Base-by-base conservation (phyloP, 2,329 filamentous ascomycete genomes). In the Monilinia fructigena region DNA sequence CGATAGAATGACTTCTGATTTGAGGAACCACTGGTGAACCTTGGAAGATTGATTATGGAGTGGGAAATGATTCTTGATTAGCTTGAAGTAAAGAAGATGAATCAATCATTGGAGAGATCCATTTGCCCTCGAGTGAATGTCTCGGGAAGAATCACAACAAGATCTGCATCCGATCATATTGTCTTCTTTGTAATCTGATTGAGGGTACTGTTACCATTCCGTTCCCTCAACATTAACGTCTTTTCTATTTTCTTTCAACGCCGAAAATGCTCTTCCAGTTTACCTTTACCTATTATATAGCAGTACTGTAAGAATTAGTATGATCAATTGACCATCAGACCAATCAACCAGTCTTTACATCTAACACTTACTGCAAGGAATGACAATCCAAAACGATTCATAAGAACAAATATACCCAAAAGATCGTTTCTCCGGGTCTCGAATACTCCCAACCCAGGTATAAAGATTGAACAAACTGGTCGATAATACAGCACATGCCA, bases 311-410 rank as follows among this genome's bases (percentile, higher is more conserved):
- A n/a, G 2, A 10, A 6, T 48, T 26, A 60, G 56, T 8, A 35
- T 35, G 5, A 35, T 8, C 31, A 35, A 35, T 8, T 8, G 7
- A 35, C 31, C 31, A 35, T 5, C 31, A 35, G 31, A 35, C 31
- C 31, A 26, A n/a, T 23, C 31, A 23, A 4, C 28, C 26, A 1
- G 23, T 26, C 48, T 8, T 6, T 12, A 3, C n/a, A 4, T 4
- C 23, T 1, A 31, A 31, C 16, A 23, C 26, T 48, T 11, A 60
- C 42, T 16, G 1, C 28, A n/a, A 48, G 56, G 26, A 12, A 35
- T 23, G 8, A 60, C 20, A 38, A 60, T 48, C 42, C 56, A 60
- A 38, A 60, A 38, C 7, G 28, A 26, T 60, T 48, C 42, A 48
- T 35, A 6, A 48, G 38, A 12, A 48, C 26, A 48, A 48, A 48